Conservation (phyloP, 2,329 filamentous ascomycete species). For the Sodiomyces alkalinus region DNA sequence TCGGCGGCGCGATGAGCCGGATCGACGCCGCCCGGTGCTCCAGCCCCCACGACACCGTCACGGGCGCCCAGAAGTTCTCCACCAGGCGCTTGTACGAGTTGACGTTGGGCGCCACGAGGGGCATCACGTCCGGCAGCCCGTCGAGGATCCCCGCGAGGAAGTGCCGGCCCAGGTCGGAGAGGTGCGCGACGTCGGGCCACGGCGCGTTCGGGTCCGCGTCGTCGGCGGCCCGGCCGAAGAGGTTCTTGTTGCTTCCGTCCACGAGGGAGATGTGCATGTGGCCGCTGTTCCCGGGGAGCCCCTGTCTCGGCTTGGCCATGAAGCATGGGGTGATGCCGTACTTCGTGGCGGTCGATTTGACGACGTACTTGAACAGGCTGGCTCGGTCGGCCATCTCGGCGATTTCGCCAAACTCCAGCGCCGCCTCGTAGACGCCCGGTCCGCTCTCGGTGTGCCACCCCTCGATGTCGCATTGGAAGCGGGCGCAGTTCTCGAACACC, state of each 20-base stretch:
- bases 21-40: constrained; percentile 91
- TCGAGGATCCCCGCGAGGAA: constrained; percentile 85
- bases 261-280: constrained; percentile 91
- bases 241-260: constrained; percentile 65
- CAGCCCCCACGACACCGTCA: constrained; percentile 92
- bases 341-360: constrained; percentile 75
- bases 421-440: constrained; percentile 89
- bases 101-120: constrained; percentile 80
- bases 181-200: constrained; percentile 59
- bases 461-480: constrained; percentile 71
- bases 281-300: constrained; percentile 84
- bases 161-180: constrained; percentile 80
- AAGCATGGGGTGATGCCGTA: constrained; percentile 93
- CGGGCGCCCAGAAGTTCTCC: constrained; percentile 98
- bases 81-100: constrained; percentile 98
- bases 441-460: constrained; percentile 94
- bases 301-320: constrained; percentile 93
- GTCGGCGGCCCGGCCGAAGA: constrained; percentile 49
- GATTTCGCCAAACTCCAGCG: constrained; percentile 80
- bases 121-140: constrained; percentile 90
- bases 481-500: constrained; percentile 64
- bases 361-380: constrained; percentile 84
- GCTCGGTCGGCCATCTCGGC: constrained; percentile 84
- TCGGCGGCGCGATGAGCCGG: constrained; percentile 77
- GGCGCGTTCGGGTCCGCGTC: constrained; percentile 53